phyloP scores from a whole-genome alignment of 441 rosid genomes.

The Syzygium syzygioides region DNA sequence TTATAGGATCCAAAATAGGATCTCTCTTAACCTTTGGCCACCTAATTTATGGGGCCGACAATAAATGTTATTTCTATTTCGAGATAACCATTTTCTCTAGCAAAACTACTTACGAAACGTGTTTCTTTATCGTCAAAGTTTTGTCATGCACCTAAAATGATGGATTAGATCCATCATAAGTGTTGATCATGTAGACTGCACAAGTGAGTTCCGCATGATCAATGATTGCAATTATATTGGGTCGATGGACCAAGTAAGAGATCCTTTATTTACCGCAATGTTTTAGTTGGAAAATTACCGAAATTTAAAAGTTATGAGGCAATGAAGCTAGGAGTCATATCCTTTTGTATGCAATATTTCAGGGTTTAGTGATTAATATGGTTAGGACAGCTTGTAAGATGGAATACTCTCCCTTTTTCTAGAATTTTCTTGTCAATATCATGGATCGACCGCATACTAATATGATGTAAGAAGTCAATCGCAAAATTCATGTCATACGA shows the following conservation, averaged over 20 bases:
- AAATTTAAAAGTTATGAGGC: background rate
- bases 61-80: background rate
- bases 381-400: too few relatives aligned
- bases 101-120: background rate
- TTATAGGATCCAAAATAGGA: too few relatives aligned
- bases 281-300: background rate
- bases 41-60: too few relatives aligned
- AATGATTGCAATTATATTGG: too few relatives aligned
- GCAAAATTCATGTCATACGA: too few relatives aligned
- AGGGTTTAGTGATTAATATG: background rate
- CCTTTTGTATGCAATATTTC: background rate
- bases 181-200: accelerated
- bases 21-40: too few relatives aligned
- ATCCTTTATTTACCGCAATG: too few relatives aligned
- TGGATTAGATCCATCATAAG: accelerated
- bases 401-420: too few relatives aligned
- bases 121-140: background rate
- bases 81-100: background rate
- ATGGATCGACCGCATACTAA: too few relatives aligned
- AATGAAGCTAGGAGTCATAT: background rate
- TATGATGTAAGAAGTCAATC: too few relatives aligned
- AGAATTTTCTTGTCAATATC: too few relatives aligned
- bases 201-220: background rate
- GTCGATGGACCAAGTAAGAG: background rate
- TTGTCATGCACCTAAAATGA: background rate